Evolutionary conservation across 768 basidiomycete genomes (phyloP).

Genomic region (Lactarius sanguifluus): DNA sequence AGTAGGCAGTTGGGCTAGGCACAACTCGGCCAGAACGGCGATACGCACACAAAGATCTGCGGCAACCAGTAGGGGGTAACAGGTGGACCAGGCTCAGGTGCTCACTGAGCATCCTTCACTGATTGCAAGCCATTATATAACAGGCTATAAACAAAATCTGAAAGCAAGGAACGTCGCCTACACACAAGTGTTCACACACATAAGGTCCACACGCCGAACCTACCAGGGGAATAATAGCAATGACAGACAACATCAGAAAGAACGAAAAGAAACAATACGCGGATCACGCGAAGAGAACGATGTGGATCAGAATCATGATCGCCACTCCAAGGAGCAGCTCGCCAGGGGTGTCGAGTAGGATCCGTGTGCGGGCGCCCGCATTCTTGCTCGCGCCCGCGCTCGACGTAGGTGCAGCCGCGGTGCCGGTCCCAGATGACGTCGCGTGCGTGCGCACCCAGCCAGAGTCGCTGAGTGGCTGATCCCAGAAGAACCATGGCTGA

Average conservation of each 20-base stretch:
- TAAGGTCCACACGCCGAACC: background rate
- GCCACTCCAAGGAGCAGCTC: background rate
- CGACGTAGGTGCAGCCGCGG: background rate
- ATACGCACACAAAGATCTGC: background rate
- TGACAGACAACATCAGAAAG: background rate
- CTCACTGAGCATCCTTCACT: background rate
- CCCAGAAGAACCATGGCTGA: constrained; percentile 28
- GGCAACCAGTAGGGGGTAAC: background rate
- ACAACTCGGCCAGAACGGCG: background rate
- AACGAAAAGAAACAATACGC: background rate
- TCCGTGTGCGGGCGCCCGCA: background rate
- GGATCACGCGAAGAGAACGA: constrained; percentile 4
- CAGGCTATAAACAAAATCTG: background rate
- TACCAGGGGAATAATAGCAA: background rate
- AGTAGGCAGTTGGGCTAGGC: background rate
- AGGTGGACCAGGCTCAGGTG: background rate
- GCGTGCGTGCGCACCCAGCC: constrained; percentile 15
- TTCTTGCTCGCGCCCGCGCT: background rate
- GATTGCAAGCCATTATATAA: background rate
- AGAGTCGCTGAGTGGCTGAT: constrained; percentile 24
- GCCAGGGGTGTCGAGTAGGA: background rate
- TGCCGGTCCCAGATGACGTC: background rate
- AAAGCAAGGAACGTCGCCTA: background rate
- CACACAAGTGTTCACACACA: background rate
- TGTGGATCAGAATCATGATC: background rate